Conservation (phyloP, 2,329 filamentous ascomycete species). For the Phaeoacremonium minimum region DNA sequence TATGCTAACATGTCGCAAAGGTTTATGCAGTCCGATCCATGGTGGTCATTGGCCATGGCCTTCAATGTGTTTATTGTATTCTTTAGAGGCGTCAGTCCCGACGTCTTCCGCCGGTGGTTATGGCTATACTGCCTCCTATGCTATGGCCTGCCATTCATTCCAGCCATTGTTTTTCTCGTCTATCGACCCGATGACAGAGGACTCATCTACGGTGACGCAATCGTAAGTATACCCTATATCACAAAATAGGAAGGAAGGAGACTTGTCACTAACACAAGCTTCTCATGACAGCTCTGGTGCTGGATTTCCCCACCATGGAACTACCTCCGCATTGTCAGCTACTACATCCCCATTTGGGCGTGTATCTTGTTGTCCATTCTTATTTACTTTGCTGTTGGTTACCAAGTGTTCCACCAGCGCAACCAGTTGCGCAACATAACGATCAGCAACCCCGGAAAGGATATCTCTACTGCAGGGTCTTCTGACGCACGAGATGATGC, state of each 20-base stretch:
- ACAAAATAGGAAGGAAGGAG: no score
- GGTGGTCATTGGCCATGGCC: conserved; percentile 80
- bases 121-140: conserved; percentile 67
- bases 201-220: conserved; percentile 51
- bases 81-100: conserved; percentile 55
- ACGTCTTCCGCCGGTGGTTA: conserved; percentile 67
- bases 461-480: conserved; percentile 15
- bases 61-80: conserved; percentile 73
- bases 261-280: no score
- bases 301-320: conserved; percentile 55
- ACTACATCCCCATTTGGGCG: conserved; percentile 58
- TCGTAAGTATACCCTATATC: conserved; percentile 44
- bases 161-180: conserved; percentile 62
- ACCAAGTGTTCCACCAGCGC: conserved; percentile 54
- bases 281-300: conserved; percentile 49
- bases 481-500: conserved; percentile 10
- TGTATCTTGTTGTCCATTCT: conserved; percentile 51
- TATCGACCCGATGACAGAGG: conserved; percentile 33
- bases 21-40: conserved; percentile 73
- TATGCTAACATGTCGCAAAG: conserved; percentile 29
- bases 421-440: conserved; percentile 52
- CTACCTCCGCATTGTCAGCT: conserved; percentile 54
- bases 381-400: conserved; percentile 55
- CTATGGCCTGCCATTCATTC: conserved; percentile 68
- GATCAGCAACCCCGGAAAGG: conserved; percentile 34